Evolutionary conservation across 345 rosid species (phyloP).

Genomic region (Melaleuca alternifolia): DNA sequence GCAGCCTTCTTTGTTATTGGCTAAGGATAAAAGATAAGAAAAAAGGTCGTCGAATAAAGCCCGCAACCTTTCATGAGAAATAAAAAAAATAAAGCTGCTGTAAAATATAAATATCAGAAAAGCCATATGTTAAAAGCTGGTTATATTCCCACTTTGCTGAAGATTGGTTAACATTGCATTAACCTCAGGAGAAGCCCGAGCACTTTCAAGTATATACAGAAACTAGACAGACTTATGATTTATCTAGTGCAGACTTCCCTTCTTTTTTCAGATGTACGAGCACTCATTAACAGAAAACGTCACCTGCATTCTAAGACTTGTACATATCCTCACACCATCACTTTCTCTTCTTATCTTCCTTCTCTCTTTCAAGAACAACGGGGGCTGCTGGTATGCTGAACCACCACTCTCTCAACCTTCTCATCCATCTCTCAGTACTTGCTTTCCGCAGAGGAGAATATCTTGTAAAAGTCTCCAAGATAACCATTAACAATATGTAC

Average conservation of each 20-base stretch:
- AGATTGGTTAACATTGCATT: background rate
- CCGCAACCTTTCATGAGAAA: background rate
- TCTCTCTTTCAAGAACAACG: conserved; percentile 56
- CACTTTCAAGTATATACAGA: background rate
- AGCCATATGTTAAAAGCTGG: background rate
- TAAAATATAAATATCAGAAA: background rate
- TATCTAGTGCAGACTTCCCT: background rate
- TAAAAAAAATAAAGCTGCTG: background rate
- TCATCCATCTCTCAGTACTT: conserved; percentile 55
- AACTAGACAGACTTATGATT: background rate
- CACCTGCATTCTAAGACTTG: background rate
- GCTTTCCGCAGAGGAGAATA: conserved; percentile 70
- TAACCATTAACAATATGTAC: conserved; percentile 32
- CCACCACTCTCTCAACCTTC: conserved; percentile 98
- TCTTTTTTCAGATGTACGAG: background rate
- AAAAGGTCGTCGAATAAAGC: background rate
- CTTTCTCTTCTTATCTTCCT: conserved; percentile 63
- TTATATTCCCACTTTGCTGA: background rate
- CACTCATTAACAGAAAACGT: background rate
- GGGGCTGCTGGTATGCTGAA: conserved; percentile 96
- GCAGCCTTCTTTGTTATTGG: background rate
- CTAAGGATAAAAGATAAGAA: background rate
- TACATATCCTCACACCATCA: conserved; percentile 4
- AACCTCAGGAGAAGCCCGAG: background rate
- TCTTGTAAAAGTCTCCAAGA: conserved; percentile 69